These are phyloP conservation scores for Zygosaccharomyces kombuchaensis DNA, from an alignment of 805 yeast species.

Conservation along the genomic window DNA sequence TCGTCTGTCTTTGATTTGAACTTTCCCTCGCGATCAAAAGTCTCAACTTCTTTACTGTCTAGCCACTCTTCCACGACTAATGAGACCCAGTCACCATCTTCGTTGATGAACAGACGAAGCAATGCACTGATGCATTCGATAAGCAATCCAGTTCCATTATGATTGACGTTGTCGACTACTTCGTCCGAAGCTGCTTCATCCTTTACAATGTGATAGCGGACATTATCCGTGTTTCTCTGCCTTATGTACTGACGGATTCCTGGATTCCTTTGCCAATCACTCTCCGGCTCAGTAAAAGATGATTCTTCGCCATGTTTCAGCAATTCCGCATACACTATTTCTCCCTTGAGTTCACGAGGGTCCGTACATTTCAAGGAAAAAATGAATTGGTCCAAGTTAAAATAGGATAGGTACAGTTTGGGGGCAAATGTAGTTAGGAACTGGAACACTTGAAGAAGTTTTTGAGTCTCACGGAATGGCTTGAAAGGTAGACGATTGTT, in stretches of 20 bases:
- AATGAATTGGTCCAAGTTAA: slow-evolving; percentile 31
- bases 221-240: slow-evolving; percentile 8
- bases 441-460: slow-evolving; percentile 29
- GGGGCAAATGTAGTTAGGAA: slow-evolving; percentile 31
- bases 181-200: slow-evolving; percentile 27
- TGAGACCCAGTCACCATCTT: slow-evolving; percentile 33
- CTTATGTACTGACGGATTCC: slow-evolving; percentile 18
- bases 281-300: slow-evolving; percentile 9
- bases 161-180: slow-evolving; percentile 22
- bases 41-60: slow-evolving; percentile 7
- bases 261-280: slow-evolving; percentile 25
- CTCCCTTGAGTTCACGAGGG: slow-evolving; percentile 28
- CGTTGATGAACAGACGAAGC: slow-evolving; percentile 32
- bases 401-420: slow-evolving; percentile 23
- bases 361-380: slow-evolving; percentile 30
- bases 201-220: slow-evolving; percentile 17
- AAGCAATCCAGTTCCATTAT: slow-evolving; percentile 25
- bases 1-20: slow-evolving; percentile 1
- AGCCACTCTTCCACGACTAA: slow-evolving; percentile 32
- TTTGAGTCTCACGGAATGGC: slow-evolving; percentile 21
- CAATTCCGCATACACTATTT: slow-evolving; percentile 20
- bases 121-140: slow-evolving; percentile 31
- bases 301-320: slow-evolving; percentile 4
- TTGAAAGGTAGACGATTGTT: background rate
- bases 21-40: background rate